Percentiles rank a stretch among this genome's conserved stretches.
Evolutionary conservation across 2,329 filamentous ascomycete species (phyloP).

Genomic region (Nothopassalora personata): DNA sequence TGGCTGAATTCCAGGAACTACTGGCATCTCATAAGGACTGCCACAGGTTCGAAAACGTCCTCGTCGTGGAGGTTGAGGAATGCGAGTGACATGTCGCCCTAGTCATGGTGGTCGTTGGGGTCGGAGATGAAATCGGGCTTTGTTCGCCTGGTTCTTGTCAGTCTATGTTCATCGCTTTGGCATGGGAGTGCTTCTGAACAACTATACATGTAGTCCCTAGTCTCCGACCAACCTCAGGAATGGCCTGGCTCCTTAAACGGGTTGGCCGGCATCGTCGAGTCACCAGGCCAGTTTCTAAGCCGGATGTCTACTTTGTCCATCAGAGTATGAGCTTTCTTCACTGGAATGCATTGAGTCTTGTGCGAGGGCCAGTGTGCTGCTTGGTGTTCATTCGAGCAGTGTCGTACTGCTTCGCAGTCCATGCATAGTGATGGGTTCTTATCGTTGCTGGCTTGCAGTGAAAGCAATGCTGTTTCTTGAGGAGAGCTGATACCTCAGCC

Average conservation of each 20-base stretch:
- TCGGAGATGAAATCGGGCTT: not conserved
- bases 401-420: not conserved
- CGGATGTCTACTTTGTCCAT: not conserved
- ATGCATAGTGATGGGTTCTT: not conserved
- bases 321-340: not conserved
- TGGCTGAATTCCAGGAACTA: not conserved
- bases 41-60: constrained; percentile 2
- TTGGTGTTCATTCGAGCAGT: not conserved
- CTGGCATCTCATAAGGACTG: not conserved
- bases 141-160: not conserved
- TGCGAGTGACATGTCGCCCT: not conserved
- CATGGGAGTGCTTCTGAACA: too few relatives aligned
- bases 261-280: not conserved
- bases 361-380: not conserved
- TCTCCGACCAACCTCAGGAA: constrained; percentile 6
- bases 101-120: not conserved
- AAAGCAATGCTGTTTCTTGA: not conserved
- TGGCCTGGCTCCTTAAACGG: not conserved
- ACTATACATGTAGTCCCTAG: constrained; percentile 3
- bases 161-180: too few relatives aligned
- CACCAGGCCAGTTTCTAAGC: not conserved
- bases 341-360: not conserved
- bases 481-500: not conserved
- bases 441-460: not conserved
- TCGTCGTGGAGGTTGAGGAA: constrained; percentile 6